phyloP scores from a whole-genome alignment of 768 basidiomycete genomes.

The Pilatotrama ljubarskyi region DNA sequence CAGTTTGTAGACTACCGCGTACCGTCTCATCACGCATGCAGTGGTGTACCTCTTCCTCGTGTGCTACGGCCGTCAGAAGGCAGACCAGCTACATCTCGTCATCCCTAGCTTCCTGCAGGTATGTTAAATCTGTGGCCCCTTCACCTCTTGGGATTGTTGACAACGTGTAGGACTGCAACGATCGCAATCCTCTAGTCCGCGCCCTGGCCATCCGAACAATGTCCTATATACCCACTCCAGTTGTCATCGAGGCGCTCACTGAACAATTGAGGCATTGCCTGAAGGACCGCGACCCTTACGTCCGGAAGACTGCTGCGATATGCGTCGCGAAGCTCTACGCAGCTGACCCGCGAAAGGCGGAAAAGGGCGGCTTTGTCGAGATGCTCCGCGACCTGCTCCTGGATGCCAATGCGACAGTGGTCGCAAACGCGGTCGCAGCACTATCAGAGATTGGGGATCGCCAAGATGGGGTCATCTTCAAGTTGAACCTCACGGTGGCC shows the following conservation, averaged over 20 bases:
- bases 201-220: slow-evolving; percentile 98
- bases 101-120: slow-evolving; percentile 91
- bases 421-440: slow-evolving; percentile 95
- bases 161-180: slow-evolving; percentile 79
- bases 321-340: slow-evolving; percentile 95
- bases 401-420: slow-evolving; percentile 94
- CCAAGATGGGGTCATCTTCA: slow-evolving; percentile 91
- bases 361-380: slow-evolving; percentile 88
- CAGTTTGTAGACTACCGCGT: background rate
- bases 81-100: slow-evolving; percentile 90
- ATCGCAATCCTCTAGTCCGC: slow-evolving; percentile 94
- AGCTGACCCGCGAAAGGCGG: slow-evolving; percentile 83
- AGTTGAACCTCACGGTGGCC: slow-evolving; percentile 82
- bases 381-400: slow-evolving; percentile 89
- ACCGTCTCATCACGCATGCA: slow-evolving; percentile 32
- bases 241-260: slow-evolving; percentile 79
- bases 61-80: slow-evolving; percentile 92
- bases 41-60: slow-evolving; percentile 98
- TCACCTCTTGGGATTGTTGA: slow-evolving; percentile 20
- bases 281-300: slow-evolving; percentile 95
- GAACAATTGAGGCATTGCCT: slow-evolving; percentile 92
- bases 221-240: slow-evolving; percentile 95
- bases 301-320: slow-evolving; percentile 97
- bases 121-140: slow-evolving; percentile 23
- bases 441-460: slow-evolving; percentile 96